Percentiles rank a stretch among this genome's conserved stretches.
Conservation (phyloP, 2,329 filamentous ascomycete species). For the Penicillium sp. region DNA sequence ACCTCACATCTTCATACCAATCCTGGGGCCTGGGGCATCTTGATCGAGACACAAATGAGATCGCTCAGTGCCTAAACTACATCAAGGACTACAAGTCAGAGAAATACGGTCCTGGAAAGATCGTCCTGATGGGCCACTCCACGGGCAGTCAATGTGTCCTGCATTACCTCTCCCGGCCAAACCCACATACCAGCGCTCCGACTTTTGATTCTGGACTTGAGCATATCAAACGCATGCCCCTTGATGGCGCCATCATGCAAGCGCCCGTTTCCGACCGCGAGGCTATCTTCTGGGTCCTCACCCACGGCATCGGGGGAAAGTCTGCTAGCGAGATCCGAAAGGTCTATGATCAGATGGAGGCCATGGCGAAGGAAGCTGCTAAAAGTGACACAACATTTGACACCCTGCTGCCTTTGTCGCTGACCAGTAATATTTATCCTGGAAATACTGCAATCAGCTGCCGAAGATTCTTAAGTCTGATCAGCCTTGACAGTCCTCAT, state of each 20-base stretch:
- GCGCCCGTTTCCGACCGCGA: slow-evolving; percentile 80
- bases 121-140: slow-evolving; percentile 70
- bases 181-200: slow-evolving; percentile 40
- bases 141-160: slow-evolving; percentile 72
- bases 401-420: slow-evolving; percentile 37
- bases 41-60: slow-evolving; percentile 57
- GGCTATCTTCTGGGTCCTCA: slow-evolving; percentile 51
- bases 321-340: slow-evolving; percentile 26
- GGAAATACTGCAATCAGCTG: slow-evolving; percentile 55
- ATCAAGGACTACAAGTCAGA: slow-evolving; percentile 46
- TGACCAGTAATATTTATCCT: slow-evolving; percentile 39
- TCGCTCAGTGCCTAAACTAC: slow-evolving; percentile 57
- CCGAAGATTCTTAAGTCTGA: slow-evolving; percentile 61
- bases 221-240: slow-evolving; percentile 50
- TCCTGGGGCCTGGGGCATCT: slow-evolving; percentile 61
- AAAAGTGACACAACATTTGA: slow-evolving; percentile 27
- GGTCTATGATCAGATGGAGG: slow-evolving; percentile 38
- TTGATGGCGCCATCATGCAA: slow-evolving; percentile 80
- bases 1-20: slow-evolving; percentile 57
- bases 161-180: slow-evolving; percentile 60
- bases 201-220: slow-evolving; percentile 34
- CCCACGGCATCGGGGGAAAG: slow-evolving; percentile 30
- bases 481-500: slow-evolving; percentile 56
- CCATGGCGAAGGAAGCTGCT: slow-evolving; percentile 34
- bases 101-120: slow-evolving; percentile 45